Evolutionary conservation across 441 rosid species (phyloP).

Genomic region (Populus trichocarpa): DNA sequence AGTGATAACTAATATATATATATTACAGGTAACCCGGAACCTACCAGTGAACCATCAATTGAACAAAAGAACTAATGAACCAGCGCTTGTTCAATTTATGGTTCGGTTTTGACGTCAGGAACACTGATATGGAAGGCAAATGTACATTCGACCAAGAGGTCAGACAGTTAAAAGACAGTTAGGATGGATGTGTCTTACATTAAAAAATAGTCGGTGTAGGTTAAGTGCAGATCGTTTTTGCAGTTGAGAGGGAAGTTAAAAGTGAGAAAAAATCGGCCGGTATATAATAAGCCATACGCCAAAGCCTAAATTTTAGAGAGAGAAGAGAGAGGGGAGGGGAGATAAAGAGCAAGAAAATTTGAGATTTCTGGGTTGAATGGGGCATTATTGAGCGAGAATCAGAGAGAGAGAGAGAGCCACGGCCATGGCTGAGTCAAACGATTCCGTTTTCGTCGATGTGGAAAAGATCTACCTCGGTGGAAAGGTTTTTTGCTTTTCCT

Average conservation of each 20-base stretch:
- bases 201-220: slow-evolving; percentile 48
- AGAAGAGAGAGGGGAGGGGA: not conserved
- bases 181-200: slow-evolving; percentile 4
- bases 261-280: slow-evolving; percentile 31
- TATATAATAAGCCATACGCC: slow-evolving; percentile 31
- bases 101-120: not conserved
- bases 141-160: too few relatives aligned
- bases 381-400: not conserved
- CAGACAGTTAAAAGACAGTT: not conserved
- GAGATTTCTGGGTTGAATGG: not conserved
- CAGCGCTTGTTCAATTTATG: not conserved
- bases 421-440: slow-evolving; percentile 63
- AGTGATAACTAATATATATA: too few relatives aligned
- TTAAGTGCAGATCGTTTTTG: slow-evolving; percentile 14
- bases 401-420: slow-evolving; percentile 35
- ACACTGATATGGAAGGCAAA: not conserved
- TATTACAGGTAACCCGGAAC: too few relatives aligned
- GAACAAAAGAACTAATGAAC: too few relatives aligned
- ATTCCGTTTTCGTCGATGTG: slow-evolving; percentile 55
- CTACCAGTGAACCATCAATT: too few relatives aligned
- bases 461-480: slow-evolving; percentile 91
- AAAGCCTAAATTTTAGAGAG: slow-evolving; percentile 10
- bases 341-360: slow-evolving; percentile 6
- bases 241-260: not conserved
- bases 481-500: slow-evolving; percentile 39